These are phyloP conservation scores for Hypseocharis bilobata DNA, from an alignment of 441 rosid genomes.

Conservation along the genomic window DNA sequence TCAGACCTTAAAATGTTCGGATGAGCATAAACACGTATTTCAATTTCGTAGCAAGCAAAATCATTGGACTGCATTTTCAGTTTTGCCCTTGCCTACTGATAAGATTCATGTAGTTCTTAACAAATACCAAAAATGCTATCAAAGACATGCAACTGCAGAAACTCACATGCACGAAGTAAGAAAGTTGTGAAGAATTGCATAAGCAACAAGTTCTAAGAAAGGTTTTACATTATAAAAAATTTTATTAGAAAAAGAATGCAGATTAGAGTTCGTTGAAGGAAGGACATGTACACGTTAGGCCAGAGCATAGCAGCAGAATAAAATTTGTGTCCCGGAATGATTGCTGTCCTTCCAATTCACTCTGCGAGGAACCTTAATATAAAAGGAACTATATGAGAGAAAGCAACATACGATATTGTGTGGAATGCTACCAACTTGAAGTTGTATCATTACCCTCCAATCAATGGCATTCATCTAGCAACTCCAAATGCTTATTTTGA, in stretches of 20 bases:
- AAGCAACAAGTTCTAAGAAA: too few relatives aligned
- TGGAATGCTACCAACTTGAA: neutral
- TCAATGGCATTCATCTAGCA: slow-evolving; percentile 24
- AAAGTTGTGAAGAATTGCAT: too few relatives aligned
- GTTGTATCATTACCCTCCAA: neutral
- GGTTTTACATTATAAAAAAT: neutral
- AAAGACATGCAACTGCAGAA: too few relatives aligned
- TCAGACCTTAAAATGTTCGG: too few relatives aligned
- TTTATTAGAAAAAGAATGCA: slow-evolving; percentile 5
- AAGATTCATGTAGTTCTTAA: too few relatives aligned
- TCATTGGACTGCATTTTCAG: too few relatives aligned
- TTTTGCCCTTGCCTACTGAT: too few relatives aligned
- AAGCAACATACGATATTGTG: neutral
- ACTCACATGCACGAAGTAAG: too few relatives aligned
- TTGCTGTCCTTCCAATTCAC: slow-evolving; percentile 5
- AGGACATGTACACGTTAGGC: slow-evolving; percentile 19
- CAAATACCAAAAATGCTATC: too few relatives aligned
- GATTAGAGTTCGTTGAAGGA: slow-evolving; percentile 8
- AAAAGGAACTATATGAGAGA: neutral
- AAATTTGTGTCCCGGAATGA: slow-evolving; percentile 6
- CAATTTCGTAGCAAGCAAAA: too few relatives aligned
- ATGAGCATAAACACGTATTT: too few relatives aligned
- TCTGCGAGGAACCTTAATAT: slow-evolving; percentile 1
- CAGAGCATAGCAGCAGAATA: slow-evolving; percentile 10
- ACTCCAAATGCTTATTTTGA: slow-evolving; percentile 30